phyloP scores from a whole-genome alignment of 768 basidiomycete species.

The Brasilioporus rufonigricans region DNA sequence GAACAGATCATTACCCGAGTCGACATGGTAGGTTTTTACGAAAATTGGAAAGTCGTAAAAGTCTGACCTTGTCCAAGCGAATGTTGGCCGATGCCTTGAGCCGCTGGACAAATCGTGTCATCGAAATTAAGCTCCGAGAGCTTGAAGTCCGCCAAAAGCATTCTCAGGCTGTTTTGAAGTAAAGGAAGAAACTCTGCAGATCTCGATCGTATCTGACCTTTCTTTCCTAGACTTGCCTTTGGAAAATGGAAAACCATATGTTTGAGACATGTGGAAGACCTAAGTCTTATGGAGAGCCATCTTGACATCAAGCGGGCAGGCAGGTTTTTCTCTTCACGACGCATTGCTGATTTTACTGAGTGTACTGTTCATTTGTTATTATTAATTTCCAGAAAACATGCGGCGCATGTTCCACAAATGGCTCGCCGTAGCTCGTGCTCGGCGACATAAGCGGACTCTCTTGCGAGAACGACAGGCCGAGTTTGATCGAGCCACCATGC shows the following conservation, averaged over 20 bases:
- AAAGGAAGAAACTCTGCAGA: slow-evolving; percentile 5
- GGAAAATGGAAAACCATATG: slow-evolving; percentile 66
- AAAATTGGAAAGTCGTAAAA: background rate
- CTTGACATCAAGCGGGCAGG: slow-evolving; percentile 80
- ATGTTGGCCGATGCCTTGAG: slow-evolving; percentile 45
- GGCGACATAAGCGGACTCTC: slow-evolving; percentile 57
- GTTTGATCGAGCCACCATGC: slow-evolving; percentile 49
- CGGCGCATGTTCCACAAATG: slow-evolving; percentile 70
- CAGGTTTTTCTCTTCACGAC: slow-evolving; percentile 23
- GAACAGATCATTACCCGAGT: slow-evolving; percentile 38
- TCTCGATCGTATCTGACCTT: slow-evolving; percentile 16
- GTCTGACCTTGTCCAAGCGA: slow-evolving; percentile 40
- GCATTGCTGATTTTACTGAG: background rate
- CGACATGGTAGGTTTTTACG: slow-evolving; percentile 37
- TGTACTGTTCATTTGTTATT: background rate
- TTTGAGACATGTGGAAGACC: slow-evolving; percentile 63
- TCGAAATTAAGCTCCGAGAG: slow-evolving; percentile 71
- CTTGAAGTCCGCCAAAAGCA: slow-evolving; percentile 55
- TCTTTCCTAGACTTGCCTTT: slow-evolving; percentile 48
- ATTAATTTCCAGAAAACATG: slow-evolving; percentile 50
- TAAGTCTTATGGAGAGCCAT: slow-evolving; percentile 83
- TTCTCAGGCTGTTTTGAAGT: slow-evolving; percentile 40
- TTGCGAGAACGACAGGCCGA: slow-evolving; percentile 64
- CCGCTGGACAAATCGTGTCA: slow-evolving; percentile 71
- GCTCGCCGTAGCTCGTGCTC: slow-evolving; percentile 57